Evolutionary conservation across 805 yeast species (phyloP).

Genomic region (Teunomyces tritomae): DNA sequence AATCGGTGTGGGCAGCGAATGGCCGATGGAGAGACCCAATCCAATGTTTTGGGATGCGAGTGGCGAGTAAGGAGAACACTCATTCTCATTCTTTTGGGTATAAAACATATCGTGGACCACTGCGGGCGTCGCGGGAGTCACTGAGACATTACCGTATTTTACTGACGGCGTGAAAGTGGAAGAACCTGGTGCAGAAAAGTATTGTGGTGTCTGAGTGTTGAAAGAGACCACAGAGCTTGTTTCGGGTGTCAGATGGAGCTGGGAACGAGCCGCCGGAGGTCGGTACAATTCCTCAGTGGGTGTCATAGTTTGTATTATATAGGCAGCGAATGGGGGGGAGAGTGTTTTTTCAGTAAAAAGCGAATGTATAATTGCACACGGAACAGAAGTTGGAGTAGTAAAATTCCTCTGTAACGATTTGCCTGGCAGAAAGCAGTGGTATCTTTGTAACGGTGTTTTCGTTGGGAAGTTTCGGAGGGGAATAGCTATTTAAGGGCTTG

Average conservation of each 20-base stretch:
- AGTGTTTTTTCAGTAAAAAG: not conserved
- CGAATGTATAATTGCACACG: not conserved
- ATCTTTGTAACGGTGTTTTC: not conserved
- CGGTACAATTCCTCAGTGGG: not conserved
- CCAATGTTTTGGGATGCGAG: conserved; percentile 2
- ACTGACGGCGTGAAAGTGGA: conserved; percentile 3
- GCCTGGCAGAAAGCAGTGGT: not conserved
- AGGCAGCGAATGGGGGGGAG: not conserved
- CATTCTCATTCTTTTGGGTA: not conserved
- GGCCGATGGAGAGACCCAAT: conserved; percentile 2
- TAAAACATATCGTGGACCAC: not conserved
- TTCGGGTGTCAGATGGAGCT: not conserved
- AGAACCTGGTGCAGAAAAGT: conserved; percentile 8
- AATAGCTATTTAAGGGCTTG: not conserved
- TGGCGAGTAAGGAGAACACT: not conserved
- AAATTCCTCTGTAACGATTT: too few relatives aligned
- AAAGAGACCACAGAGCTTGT: not conserved
- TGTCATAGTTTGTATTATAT: not conserved
- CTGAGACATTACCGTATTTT: not conserved
- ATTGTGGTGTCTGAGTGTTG: conserved; percentile 1
- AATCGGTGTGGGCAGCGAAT: not conserved
- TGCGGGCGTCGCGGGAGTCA: not conserved
- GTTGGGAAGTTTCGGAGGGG: conserved; percentile 2
- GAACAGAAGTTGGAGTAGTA: too few relatives aligned
- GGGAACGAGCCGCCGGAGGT: not conserved